These are phyloP conservation scores for Murraya koenigii DNA, from an alignment of 345 rosid genomes.

Conservation along the genomic window DNA sequence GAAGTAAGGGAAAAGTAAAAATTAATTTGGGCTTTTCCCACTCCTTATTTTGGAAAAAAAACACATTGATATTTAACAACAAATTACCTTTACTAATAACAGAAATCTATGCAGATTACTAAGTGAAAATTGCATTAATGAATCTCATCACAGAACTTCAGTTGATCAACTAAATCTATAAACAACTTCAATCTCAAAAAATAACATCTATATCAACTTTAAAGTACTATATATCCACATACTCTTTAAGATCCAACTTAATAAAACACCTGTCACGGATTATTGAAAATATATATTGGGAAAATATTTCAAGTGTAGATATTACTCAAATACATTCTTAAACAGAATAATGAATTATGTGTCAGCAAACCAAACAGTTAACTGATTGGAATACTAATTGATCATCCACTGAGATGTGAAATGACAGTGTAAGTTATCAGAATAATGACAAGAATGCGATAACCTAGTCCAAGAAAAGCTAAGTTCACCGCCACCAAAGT, in stretches of 20 bases:
- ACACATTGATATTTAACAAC: too few relatives aligned
- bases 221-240: not conserved
- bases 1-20: too few relatives aligned
- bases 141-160: not conserved
- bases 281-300: too few relatives aligned
- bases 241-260: not conserved
- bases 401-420: not conserved
- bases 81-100: not conserved
- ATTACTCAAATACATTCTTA: not conserved
- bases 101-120: not conserved
- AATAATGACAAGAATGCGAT: not conserved
- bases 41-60: too few relatives aligned
- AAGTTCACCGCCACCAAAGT: slow-evolving; percentile 21
- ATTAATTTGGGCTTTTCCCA: too few relatives aligned
- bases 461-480: slow-evolving; percentile 8
- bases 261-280: too few relatives aligned
- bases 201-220: not conserved
- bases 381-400: not conserved
- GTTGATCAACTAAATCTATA: not conserved
- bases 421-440: slow-evolving; percentile 18
- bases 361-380: not conserved
- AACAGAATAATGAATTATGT: not conserved
- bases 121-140: not conserved
- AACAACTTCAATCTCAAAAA: not conserved
- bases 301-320: not conserved